Evolutionary conservation across 352 stramenopile species (phyloP), one percentile per base, ranked within the genome.

Genomic region (Pythium utonaiense): DNA sequence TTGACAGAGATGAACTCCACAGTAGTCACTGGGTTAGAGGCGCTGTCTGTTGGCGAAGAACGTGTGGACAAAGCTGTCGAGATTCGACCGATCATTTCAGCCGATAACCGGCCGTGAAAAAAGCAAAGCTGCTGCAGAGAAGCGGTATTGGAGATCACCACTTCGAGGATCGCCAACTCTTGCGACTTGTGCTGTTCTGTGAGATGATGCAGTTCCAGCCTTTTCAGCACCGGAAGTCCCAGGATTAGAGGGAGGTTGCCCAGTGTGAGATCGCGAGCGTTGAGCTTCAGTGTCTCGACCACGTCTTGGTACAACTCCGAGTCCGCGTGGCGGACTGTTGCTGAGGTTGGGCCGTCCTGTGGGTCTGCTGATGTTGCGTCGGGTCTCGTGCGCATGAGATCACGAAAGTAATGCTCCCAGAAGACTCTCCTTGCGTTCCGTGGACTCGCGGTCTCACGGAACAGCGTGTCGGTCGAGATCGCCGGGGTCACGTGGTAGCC

Each of bases 1-100:
- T 78, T 89, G 41, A 91, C 67, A 6, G 83, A 93, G 16, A 93
- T 78, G 4, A 93, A 31, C 55, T 91, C 83, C 42, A 93, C 31
- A 17, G 57, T 70, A 10, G 53, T 64, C 42, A 87, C 74, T 40
- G 31, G 69, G 22, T 63, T 5, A 5, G 25, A 7, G n/a, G 13
- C 19, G 8, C n/a, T 34, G n/a, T 17, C 22, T 19, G 21, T 34
- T 25, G 51, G 7, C 53, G 17, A 21, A 31, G 42, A 24, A 1
- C 27, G 27, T 17, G 9, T 9, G 7, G 48, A 28, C 19, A 91
- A 28, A 6, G 66, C 72, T 0, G 36, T 24, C 21, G 68, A 69
- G 27, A 89, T 67, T 31, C 77, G 67, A 25, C 66, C 64, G 3
- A 93, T 47, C 21, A 85, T 68, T 6, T 44, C 48, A 49, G 83